phyloP scores from a whole-genome alignment of 441 rosid species.

The Erodium moschatum region DNA sequence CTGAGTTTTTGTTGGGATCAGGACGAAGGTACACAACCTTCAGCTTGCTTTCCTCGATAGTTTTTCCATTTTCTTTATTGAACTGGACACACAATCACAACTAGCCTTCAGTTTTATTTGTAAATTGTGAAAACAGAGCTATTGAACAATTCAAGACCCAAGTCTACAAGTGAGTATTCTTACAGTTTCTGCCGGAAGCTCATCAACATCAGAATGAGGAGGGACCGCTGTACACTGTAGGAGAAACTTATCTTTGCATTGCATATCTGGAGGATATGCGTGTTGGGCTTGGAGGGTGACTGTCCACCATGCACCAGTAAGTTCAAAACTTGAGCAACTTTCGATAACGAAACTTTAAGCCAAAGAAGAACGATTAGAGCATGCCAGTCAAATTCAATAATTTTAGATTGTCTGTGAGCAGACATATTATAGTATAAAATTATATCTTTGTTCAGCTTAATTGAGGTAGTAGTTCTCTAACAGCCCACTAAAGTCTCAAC shows the following conservation, averaged over 20 bases:
- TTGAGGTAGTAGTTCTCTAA: too few relatives aligned
- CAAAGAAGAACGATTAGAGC: not conserved
- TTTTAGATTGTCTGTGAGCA: too few relatives aligned
- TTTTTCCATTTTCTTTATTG: slow-evolving; percentile 62
- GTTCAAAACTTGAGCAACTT: not conserved
- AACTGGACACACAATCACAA: too few relatives aligned
- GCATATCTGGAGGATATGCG: slow-evolving; percentile 79
- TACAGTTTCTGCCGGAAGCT: slow-evolving; percentile 77
- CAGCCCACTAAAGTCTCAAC: too few relatives aligned
- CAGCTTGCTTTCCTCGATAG: slow-evolving; percentile 74
- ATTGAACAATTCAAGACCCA: not conserved
- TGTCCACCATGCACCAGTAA: slow-evolving; percentile 25
- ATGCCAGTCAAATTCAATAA: too few relatives aligned
- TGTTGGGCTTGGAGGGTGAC: slow-evolving; percentile 89
- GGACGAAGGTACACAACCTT: too few relatives aligned
- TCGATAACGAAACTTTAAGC: not conserved
- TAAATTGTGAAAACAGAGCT: slow-evolving; percentile 8
- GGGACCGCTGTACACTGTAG: slow-evolving; percentile 76
- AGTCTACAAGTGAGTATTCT: slow-evolving; percentile 19
- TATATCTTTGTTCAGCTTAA: too few relatives aligned
- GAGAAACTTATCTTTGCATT: slow-evolving; percentile 93
- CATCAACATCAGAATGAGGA: slow-evolving; percentile 72
- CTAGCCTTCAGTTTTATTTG: not conserved
- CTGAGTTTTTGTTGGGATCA: too few relatives aligned
- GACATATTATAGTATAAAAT: too few relatives aligned